Evolutionary conservation across 148 eudicot genomes (phyloP).

Genomic region (Nyssa sinensis): DNA sequence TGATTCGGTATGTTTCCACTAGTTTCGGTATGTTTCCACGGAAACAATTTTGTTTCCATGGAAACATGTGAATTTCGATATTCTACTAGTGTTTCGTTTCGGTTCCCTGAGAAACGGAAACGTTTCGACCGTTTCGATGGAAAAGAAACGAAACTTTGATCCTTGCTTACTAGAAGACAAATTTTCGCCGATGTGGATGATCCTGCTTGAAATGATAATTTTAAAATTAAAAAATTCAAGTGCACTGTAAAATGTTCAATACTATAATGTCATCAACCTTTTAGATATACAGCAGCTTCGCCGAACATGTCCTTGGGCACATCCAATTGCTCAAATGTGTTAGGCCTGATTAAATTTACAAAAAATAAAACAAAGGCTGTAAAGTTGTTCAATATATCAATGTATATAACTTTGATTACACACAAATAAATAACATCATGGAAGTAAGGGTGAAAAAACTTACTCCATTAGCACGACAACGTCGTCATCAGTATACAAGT

Average conservation of each 20-base stretch:
- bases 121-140: too few relatives aligned
- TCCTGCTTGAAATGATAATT: too few relatives aligned
- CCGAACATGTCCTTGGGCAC: constrained; percentile 80
- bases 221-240: background rate
- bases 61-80: too few relatives aligned
- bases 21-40: too few relatives aligned
- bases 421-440: background rate
- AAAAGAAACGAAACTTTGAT: too few relatives aligned
- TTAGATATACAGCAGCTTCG: constrained; percentile 61
- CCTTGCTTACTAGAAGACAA: background rate
- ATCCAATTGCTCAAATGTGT: constrained; percentile 72
- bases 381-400: background rate
- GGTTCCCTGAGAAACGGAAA: too few relatives aligned
- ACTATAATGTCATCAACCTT: constrained; percentile 44
- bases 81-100: too few relatives aligned
- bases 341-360: constrained; percentile 49
- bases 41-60: too few relatives aligned
- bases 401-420: background rate
- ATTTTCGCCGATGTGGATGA: background rate
- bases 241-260: background rate
- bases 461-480: constrained; percentile 72
- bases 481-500: constrained; percentile 79
- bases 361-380: constrained; percentile 8
- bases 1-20: too few relatives aligned
- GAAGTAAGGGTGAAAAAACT: constrained; percentile 14